A percentile compares a stretch with the other conserved stretches of the same genome.
These are phyloP conservation scores for Boletus subcaerulescens DNA, from an alignment of 768 basidiomycete genomes.

Conservation along the genomic window DNA sequence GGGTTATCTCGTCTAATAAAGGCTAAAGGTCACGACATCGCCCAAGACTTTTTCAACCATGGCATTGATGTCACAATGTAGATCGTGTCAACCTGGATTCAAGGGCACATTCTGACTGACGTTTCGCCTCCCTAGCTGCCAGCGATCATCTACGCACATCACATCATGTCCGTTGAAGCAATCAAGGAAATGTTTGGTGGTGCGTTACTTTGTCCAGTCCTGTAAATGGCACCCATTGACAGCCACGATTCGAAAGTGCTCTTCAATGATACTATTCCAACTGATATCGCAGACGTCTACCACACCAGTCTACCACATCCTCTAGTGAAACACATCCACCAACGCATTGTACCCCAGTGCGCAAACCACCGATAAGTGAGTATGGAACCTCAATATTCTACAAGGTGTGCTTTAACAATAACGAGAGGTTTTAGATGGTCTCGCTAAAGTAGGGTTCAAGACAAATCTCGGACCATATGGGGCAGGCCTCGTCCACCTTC, in stretches of 20 bases:
- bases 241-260: not conserved
- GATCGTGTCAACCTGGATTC: not conserved
- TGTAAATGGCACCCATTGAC: not conserved
- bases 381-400: not conserved
- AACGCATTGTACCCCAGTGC: slow-evolving; percentile 17
- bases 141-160: not conserved
- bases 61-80: slow-evolving; percentile 31
- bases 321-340: slow-evolving; percentile 14
- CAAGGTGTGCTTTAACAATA: not conserved
- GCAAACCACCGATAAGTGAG: slow-evolving; percentile 28
- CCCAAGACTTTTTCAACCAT: slow-evolving; percentile 34
- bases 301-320: slow-evolving; percentile 13
- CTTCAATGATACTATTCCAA: slow-evolving; percentile 8
- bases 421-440: slow-evolving; percentile 35
- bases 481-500: slow-evolving; percentile 31
- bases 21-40: slow-evolving; percentile 34
- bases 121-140: not conserved
- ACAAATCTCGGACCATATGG: slow-evolving; percentile 33
- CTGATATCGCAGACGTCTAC: slow-evolving; percentile 21
- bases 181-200: not conserved
- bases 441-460: slow-evolving; percentile 39
- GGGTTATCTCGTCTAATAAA: slow-evolving; percentile 8
- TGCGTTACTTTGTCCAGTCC: not conserved
- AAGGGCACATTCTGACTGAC: not conserved
- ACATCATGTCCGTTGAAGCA: not conserved